phyloP scores from a whole-genome alignment of 768 basidiomycete species.

The Boletus rubescentipes region DNA sequence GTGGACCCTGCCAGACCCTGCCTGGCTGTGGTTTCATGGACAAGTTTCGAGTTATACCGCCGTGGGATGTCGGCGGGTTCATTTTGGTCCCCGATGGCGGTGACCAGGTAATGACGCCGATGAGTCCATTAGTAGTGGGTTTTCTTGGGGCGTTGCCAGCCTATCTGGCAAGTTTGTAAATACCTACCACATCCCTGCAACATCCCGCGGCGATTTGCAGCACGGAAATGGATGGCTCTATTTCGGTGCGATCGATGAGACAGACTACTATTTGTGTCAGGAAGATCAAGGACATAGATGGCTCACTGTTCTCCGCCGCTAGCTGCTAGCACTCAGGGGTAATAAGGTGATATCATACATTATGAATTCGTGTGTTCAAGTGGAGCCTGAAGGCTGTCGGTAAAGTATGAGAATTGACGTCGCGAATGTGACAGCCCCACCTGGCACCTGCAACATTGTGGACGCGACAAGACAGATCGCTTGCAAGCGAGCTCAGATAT shows the following conservation, averaged over 20 bases:
- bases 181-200: background rate
- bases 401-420: background rate
- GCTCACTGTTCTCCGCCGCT: background rate
- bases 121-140: background rate
- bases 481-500: conserved; percentile 5
- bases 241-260: background rate
- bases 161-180: background rate
- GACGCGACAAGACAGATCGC: background rate
- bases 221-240: background rate
- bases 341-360: conserved; percentile 6
- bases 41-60: background rate
- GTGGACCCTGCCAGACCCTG: background rate
- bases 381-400: background rate
- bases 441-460: conserved; percentile 7
- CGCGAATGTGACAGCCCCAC: conserved; percentile 1
- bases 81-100: background rate
- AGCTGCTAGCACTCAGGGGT: conserved; percentile 2
- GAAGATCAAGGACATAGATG: background rate
- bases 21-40: conserved; percentile 6
- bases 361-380: background rate
- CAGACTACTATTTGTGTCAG: background rate
- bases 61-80: conserved; percentile 1
- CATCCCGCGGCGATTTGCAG: conserved; percentile 7
- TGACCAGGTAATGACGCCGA: background rate
- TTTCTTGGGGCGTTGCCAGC: background rate